Conservation (phyloP, 148 eudicot species). For the Gaultheria prostrata region DNA sequence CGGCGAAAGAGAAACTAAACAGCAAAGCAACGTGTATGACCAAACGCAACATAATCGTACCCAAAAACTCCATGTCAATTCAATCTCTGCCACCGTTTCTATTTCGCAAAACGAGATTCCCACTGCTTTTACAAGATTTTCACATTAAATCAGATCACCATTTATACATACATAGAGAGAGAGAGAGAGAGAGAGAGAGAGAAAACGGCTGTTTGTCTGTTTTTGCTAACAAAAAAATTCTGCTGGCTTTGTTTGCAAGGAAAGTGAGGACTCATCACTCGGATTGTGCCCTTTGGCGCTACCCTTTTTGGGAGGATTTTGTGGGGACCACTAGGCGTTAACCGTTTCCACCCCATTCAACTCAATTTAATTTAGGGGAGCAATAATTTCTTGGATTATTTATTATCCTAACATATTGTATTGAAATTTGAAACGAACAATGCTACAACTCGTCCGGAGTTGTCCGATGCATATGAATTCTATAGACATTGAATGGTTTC, state of each 20-base stretch:
- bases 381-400: neutral
- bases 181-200: neutral
- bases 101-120: neutral
- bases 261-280: constrained; percentile 1
- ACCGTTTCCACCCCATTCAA: neutral
- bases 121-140: neutral
- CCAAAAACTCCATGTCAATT: neutral
- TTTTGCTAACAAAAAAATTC: neutral
- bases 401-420: neutral
- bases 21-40: constrained; percentile 26
- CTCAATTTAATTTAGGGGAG: neutral
- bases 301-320: neutral
- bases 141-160: neutral
- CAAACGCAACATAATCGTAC: neutral
- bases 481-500: neutral
- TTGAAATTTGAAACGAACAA: too few relatives aligned
- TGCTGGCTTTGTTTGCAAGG: neutral
- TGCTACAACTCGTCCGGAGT: too few relatives aligned
- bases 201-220: neutral
- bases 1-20: constrained; percentile 32
- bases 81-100: neutral
- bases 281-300: neutral
- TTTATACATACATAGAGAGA: neutral
- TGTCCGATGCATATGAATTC: neutral
- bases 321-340: neutral